Evolutionary conservation across 768 basidiomycete species (phyloP).

Genomic region (Russula emetica): DNA sequence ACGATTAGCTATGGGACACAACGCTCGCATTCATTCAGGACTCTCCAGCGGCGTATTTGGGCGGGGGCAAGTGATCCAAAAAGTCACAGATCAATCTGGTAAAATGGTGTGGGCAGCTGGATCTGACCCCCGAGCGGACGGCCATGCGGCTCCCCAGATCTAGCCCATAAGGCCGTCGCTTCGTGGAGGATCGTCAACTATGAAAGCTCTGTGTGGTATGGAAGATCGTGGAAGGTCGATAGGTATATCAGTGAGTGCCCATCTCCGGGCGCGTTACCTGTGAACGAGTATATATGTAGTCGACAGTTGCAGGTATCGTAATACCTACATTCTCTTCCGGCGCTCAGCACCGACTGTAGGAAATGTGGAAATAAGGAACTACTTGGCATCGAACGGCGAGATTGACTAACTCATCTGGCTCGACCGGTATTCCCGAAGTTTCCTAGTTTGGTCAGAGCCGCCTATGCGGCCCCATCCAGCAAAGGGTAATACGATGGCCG

Average conservation of each 20-base stretch:
- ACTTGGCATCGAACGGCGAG: neutral
- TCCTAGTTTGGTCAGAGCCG: conserved; percentile 78
- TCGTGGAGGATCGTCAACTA: neutral
- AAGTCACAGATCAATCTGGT: conserved; percentile 59
- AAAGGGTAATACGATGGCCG: conserved; percentile 85
- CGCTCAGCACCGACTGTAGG: conserved; percentile 59
- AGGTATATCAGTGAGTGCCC: neutral
- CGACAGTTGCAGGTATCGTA: neutral
- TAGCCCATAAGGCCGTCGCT: neutral
- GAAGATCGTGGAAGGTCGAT: neutral
- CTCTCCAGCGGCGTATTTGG: conserved; percentile 66
- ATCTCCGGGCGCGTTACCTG: neutral
- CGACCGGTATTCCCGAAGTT: conserved; percentile 75
- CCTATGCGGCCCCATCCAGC: conserved; percentile 83
- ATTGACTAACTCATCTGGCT: conserved; percentile 33
- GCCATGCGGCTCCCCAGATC: conserved; percentile 83
- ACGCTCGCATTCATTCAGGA: conserved; percentile 59
- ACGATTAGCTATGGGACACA: conserved; percentile 79
- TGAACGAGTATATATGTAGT: neutral
- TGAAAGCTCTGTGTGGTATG: neutral
- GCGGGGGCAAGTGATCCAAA: conserved; percentile 88
- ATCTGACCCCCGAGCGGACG: conserved; percentile 84
- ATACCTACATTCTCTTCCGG: conserved; percentile 55
- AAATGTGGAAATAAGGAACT: conserved; percentile 2
- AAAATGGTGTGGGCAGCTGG: conserved; percentile 91